Evolutionary conservation across 2,329 filamentous ascomycete genomes (phyloP).

Genomic region (Arthrobotrys entomopaga): DNA sequence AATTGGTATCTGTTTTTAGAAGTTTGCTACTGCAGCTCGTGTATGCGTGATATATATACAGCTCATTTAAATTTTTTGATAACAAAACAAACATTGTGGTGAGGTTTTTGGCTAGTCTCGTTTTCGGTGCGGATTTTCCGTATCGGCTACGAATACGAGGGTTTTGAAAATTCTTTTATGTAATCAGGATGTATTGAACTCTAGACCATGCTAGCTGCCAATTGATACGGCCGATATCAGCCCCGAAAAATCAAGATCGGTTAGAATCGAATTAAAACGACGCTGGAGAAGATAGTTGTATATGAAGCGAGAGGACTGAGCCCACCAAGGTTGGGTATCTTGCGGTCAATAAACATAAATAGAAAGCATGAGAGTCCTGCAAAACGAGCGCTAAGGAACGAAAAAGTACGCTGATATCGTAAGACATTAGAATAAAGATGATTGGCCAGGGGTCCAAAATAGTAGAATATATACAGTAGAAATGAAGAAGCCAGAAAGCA

Average conservation of each 20-base stretch:
- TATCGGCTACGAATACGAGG: background rate
- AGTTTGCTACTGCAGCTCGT: background rate
- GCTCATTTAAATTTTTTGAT: background rate
- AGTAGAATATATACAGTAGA: conserved; percentile 42
- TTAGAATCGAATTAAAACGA: background rate
- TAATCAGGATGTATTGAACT: background rate
- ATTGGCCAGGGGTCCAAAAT: background rate
- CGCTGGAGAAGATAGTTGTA: background rate
- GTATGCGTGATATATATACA: background rate
- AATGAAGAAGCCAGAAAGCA: conserved; percentile 13
- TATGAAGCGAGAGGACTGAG: conserved; percentile 33
- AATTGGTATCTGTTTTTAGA: conserved; percentile 19
- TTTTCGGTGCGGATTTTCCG: too few species aligned
- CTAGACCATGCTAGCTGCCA: conserved; percentile 21
- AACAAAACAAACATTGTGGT: too few species aligned
- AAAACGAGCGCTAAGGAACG: conserved; percentile 33
- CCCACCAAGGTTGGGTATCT: conserved; percentile 36
- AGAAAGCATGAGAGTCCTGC: background rate
- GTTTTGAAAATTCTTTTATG: conserved; percentile 4
- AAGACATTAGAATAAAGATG: conserved; percentile 23
- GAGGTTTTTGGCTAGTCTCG: too few species aligned
- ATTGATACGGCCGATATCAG: background rate
- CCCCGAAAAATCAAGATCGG: background rate
- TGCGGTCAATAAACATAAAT: conserved; percentile 23
- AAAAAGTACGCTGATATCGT: conserved; percentile 24